phyloP scores from a whole-genome alignment of 164 flowering plant genomes.

The Vitis cinerea region DNA sequence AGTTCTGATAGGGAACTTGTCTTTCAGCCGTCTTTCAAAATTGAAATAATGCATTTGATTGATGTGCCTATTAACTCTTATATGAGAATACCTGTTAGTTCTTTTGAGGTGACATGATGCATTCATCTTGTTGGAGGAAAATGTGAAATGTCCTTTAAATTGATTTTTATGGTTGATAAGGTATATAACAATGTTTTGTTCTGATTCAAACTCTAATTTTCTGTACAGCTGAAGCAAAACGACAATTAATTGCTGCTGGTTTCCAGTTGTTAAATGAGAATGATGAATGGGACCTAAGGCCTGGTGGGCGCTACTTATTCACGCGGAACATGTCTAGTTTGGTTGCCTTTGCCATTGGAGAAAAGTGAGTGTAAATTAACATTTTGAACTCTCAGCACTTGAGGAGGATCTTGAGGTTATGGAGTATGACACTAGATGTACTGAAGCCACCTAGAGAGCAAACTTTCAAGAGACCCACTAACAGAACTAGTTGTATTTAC shows the following conservation, averaged over 20 bases:
- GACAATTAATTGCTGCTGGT: constrained; percentile 75
- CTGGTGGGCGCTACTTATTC: constrained; percentile 90
- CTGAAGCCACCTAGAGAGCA: not conserved
- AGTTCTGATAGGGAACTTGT: no score
- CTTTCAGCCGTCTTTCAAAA: no score
- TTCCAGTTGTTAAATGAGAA: constrained; percentile 77
- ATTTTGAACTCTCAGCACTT: not conserved
- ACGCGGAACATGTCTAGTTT: constrained; percentile 92
- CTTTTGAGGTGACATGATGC: no score
- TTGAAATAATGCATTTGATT: no score
- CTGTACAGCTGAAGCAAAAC: constrained; percentile 84
- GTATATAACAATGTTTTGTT: not conserved
- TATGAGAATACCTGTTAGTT: no score
- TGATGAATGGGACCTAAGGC: constrained; percentile 93
- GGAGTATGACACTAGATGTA: not conserved
- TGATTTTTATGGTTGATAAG: no score
- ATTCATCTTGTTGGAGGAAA: no score
- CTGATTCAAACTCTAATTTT: not conserved
- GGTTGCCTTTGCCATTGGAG: constrained; percentile 90
- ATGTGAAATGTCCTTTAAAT: no score
- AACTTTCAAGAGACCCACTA: not conserved
- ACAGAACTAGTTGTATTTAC: not conserved
- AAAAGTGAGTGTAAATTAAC: constrained; percentile 54
- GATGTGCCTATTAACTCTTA: no score
- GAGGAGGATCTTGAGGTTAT: not conserved